These are phyloP conservation scores for Cladosporium sp. DNA, from an alignment of 2,329 filamentous ascomycete genomes.

Conservation along the genomic window DNA sequence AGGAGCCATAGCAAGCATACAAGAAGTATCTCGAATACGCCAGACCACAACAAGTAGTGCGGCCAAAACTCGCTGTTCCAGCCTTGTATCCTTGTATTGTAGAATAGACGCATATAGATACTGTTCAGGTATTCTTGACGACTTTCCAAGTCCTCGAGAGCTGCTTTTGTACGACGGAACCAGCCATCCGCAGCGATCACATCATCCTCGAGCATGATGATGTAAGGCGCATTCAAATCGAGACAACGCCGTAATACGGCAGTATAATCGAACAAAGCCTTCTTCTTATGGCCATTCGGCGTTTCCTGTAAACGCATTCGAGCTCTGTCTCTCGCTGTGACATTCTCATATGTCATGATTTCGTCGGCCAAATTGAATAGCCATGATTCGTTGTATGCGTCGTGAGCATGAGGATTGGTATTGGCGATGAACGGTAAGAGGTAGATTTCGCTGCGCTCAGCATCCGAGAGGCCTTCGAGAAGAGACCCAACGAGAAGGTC, in stretches of 20 bases:
- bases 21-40: background rate
- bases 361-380: background rate
- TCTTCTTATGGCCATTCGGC: background rate
- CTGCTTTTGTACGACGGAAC: background rate
- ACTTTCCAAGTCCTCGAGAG: background rate
- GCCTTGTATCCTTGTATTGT: background rate
- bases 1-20: background rate
- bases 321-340: background rate
- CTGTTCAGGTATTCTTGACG: background rate
- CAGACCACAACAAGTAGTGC: constrained; percentile 2
- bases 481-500: background rate
- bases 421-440: background rate
- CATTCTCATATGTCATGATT: background rate
- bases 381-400: background rate
- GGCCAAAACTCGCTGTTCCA: constrained; percentile 7
- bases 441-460: background rate
- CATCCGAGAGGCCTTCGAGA: background rate
- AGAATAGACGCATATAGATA: background rate
- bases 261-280: background rate
- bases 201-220: background rate
- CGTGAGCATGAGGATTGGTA: background rate
- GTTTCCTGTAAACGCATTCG: background rate
- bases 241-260: background rate
- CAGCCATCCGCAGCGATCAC: background rate
- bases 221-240: background rate